These are phyloP conservation scores for Termitomyces bulborhizus DNA, from an alignment of 768 basidiomycete genomes.

Conservation along the genomic window DNA sequence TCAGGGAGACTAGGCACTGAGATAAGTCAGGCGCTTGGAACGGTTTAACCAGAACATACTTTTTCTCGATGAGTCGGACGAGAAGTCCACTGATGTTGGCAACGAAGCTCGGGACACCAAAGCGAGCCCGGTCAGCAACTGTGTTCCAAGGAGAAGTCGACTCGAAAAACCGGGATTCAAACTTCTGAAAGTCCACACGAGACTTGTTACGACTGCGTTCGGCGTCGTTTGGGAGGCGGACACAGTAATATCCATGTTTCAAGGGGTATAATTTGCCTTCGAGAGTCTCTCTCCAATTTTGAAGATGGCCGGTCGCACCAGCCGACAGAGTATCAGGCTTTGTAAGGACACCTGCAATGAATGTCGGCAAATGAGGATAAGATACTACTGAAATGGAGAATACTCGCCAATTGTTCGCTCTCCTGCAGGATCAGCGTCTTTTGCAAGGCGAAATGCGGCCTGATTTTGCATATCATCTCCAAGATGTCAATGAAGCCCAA, in stretches of 20 bases:
- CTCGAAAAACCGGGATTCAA: conserved; percentile 40
- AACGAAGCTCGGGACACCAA: conserved; percentile 53
- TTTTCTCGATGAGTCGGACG: conserved; percentile 42
- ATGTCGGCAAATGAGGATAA: neutral
- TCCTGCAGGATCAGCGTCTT: conserved; percentile 43
- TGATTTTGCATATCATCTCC: conserved; percentile 68
- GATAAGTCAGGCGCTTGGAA: neutral
- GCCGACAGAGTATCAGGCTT: conserved; percentile 54
- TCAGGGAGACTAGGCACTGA: conserved; percentile 36
- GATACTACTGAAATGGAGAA: neutral
- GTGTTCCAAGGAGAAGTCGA: conserved; percentile 46
- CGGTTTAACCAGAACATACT: conserved; percentile 29
- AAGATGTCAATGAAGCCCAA: neutral
- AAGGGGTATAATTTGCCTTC: conserved; percentile 40
- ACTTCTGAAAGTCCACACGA: conserved; percentile 27
- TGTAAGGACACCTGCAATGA: conserved; percentile 52
- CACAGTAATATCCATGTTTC: conserved; percentile 58
- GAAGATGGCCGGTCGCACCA: conserved; percentile 34
- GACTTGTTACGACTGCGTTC: conserved; percentile 36
- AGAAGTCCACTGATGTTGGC: conserved; percentile 45
- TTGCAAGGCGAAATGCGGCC: conserved; percentile 47
- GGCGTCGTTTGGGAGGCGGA: conserved; percentile 56
- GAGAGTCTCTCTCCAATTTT: conserved; percentile 46
- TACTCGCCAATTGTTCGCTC: conserved; percentile 55
- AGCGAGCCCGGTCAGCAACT: conserved; percentile 37